A percentile compares a stretch with the other conserved stretches of the same genome.
These are phyloP conservation scores for Fusarium succisae DNA, from an alignment of 2,329 filamentous ascomycete genomes.

Conservation along the genomic window DNA sequence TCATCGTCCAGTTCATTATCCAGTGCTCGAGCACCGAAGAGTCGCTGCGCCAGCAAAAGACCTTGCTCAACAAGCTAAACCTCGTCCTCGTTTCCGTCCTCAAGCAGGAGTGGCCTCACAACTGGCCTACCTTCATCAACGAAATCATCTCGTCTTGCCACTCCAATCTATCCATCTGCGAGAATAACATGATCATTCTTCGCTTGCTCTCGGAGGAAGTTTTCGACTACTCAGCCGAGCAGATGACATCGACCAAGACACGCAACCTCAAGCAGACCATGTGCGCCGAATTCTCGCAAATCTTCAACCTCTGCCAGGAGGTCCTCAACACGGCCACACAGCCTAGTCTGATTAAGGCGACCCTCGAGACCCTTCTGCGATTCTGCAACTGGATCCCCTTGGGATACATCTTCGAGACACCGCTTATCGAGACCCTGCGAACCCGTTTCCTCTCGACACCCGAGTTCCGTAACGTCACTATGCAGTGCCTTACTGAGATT, in stretches of 20 bases:
- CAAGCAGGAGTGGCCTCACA: constrained; percentile 99
- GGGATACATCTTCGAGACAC: constrained; percentile 98
- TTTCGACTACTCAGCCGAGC: constrained; percentile 97
- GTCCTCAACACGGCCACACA: constrained; percentile 91
- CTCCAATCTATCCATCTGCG: constrained; percentile 94
- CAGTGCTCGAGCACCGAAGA: constrained; percentile 92
- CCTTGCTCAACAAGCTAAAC: constrained; percentile 97
- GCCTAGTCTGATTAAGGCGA: constrained; percentile 91
- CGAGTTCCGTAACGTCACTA: constrained; percentile 94
- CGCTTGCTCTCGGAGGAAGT: constrained; percentile 96
- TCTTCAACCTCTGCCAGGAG: constrained; percentile 97
- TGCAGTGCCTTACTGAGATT: constrained; percentile 98
- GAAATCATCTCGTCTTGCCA: constrained; percentile 98
- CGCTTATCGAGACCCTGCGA: constrained; percentile 92
- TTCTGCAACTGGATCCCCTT: constrained; percentile 99
- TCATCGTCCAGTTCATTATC: constrained; percentile 98
- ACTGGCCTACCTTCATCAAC: constrained; percentile 99
- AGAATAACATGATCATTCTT: constrained; percentile 99
- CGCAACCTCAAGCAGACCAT: constrained; percentile 97
- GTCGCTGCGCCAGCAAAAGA: constrained; percentile 82
- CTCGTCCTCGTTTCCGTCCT: constrained; percentile 96
- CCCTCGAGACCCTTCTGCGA: constrained; percentile 90
- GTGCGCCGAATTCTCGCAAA: constrained; percentile 98
- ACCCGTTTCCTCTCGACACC: constrained; percentile 92
- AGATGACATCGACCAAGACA: constrained; percentile 99